Evolutionary conservation across 306 rosid genomes (phyloP), one percentile per base, ranked within the genome.

Genomic region (Urtica urens): DNA sequence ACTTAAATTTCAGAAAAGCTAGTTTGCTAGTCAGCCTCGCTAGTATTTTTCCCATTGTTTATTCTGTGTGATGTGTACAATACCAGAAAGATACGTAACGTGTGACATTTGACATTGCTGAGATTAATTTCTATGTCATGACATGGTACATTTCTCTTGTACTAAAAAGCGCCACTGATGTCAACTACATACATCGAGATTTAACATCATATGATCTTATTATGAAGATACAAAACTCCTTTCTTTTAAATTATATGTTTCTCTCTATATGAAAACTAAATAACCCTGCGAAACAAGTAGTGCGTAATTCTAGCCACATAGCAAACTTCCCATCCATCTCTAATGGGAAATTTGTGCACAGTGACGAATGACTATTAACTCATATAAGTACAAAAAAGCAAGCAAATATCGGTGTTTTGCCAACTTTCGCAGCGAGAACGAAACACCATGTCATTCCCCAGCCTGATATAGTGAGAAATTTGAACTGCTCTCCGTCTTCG

Each of bases 401-500:
- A 48, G 56, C 52, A 33, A 48, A 46, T 22, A 26, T 46, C 52
- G 22, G 45, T 43, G 41, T 59, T 53, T 66, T 29, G 55, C 41
- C 57, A 42, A 56, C 44, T 53, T 28, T 28, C 40, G 51, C 54
- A 59, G 31, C 49, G 51, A 29, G 42, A 27, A 29, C 25, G 51
- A n/a, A 19, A 27, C 33, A 57, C 34, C 30, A 26, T 46, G 35
- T 81, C 76, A 81, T 66, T 85, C 78, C 47, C 78, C 80, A 0
- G 74, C 74, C 54, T 37, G 78, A 67, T 79, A 79, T 55, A 85
- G 58, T 3, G 75, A 58, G 70, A 70, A 90, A 12, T 75, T 59
- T 64, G 94, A 73, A 68, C 88, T 78, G 22, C 81, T 55, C 75
- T 90, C 82, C 0, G 95, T 81, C 77, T 90, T 81, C 5, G 84